Evolutionary conservation across 768 basidiomycete genomes (phyloP), one percentile per base, ranked within the genome.

Genomic region (Boletus tomentosulus): DNA sequence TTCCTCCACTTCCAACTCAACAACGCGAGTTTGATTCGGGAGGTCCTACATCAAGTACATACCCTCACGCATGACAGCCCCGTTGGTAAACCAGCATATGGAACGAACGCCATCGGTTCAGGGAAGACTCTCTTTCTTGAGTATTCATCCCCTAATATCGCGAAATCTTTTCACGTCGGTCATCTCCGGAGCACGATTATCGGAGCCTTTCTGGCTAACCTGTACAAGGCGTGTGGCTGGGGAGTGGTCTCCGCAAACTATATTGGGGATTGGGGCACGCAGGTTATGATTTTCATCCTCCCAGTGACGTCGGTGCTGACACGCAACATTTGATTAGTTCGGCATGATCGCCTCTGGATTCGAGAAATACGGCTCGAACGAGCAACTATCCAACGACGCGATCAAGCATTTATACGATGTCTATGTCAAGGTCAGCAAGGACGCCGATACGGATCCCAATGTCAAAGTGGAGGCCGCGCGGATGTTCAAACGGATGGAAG

Each of bases 181-280:
- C 96, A 98, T 71, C 74, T 98, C 55, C 82, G 96, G 37, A 94
- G 92, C 50, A 99, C 96, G n/a, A 99, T 99, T 69, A 96, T 98
- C 66, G 96, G 96, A n/a, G 87, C 91, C 0, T 97, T 97, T 76
- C 71, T 98, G 54, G 77, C 82, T 10, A 98, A 98, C 72, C 62
- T 98, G 39, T 96, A 98, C 77, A 87, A 85, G 65, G 81, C 91
- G 7, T 92, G 87, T 63, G 95, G 96, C 15, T 98, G 92, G 94
- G 82, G 92, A 7, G 93, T 95, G n/a, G 71, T 82, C 35, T 80
- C 88, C 2, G 75, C 98, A 72, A 99, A 99, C 69, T 99, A 99
- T 68, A 81, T 98, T 15, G 96, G 96, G 2, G 96, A 98, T 66
- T 98, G 95, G 96, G 96, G 96, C 24, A 98, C 94, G 39, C 96